Base-by-base conservation (phyloP, 805 yeast genomes). In the Sugiyamaella valdiviana region DNA sequence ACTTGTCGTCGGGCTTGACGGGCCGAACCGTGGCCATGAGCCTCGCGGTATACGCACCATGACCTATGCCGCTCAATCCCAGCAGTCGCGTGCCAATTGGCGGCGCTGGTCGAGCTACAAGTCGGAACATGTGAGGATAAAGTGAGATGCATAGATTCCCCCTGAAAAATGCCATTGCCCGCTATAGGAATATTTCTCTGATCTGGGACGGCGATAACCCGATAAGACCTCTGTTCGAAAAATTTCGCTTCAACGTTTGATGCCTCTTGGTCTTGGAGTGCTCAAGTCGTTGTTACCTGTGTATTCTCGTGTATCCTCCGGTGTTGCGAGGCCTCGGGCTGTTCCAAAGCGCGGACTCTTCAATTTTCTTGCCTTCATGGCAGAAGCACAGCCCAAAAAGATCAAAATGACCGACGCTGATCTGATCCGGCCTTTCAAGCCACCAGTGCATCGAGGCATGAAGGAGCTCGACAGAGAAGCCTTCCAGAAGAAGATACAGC, bases 401-500 rank as follows among this genome's bases (percentile, higher is more conserved):
- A 26, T 26, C 32, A 26, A 26, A 7, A 26, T 26, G 32, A 10
- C 42, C 16, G 42, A 37, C 2, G 42, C 41, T 9, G 48, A 45
- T 17, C 42, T 37, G 24, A 29, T 41, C 14, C 45, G 50, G 15
- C 50, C 44, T 6, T 49, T 43, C 45, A 37, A 23, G 39, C 95
- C 96, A 1, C 96, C 96, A 0, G 68, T 79, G 6, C 73, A 84
- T 61, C 66, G 85, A 40, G 71, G 76, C 1, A 80, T 86, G 87
- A 76, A 60, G 39, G 73, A 61, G 14, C 72, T 91, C 37, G 93
- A 91, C 64, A 74, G 83, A 39, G 64, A 77, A 1, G 76, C 79
- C 55, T 91, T 91, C 68, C 60, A 68, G 5, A 72, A 71, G 14
- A 66, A 71, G n/a, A 67, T 85, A 12, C 75, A 78, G 1, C 67